Evolutionary conservation across 768 basidiomycete genomes (phyloP), one percentile per base, ranked within the genome.

Genomic region (Hortiboletus flavorubellus): DNA sequence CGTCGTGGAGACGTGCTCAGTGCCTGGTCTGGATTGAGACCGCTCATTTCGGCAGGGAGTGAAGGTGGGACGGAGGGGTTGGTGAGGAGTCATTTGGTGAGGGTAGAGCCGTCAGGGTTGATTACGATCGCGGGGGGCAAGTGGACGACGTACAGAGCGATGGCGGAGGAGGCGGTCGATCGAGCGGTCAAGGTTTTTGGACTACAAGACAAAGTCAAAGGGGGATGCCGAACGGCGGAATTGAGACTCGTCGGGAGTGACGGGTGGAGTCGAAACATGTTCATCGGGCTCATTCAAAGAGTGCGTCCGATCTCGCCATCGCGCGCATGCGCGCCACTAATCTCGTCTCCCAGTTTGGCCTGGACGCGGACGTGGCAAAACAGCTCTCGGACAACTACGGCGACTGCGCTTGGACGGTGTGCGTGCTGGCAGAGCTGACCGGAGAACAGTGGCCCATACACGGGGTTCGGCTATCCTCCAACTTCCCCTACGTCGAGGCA

Each of bases 121-220:
- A 73, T 99, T 56, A 98, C 95, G 30, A 93, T 98, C 63, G 93
- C 92, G 3, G 96, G 96, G 16, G 96, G 96, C 5, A 99, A 99
- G 73, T 99, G 96, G 96, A 99, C 96, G 55, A 98, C 96, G 46
- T 99, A 98, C 75, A 78, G 91, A 46, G 87, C 86, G 33, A 97
- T 98, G 96, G 93, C 96, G 23, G 81, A 93, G 75, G 96, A 98
- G 76, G 89, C 93, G 0, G 87, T 98, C 43, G 90, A 98, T 71
- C 77, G 79, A 55, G 95, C 96, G 11, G 79, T 98, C 56, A 81
- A 89, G 70, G 81, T 81, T 39, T 97, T 91, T 75, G 78, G 75
- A 30, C 75, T 98, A 52, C 74, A 81, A 65, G 74, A 74, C 1
- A 78, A 71, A 53, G 78, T 75, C 18, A 80, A 69, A 64, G 81